Evolutionary conservation across 179 eudicot genomes (phyloP), one percentile per base, ranked within the genome.

Genomic region (Sideroxylon spinosum): DNA sequence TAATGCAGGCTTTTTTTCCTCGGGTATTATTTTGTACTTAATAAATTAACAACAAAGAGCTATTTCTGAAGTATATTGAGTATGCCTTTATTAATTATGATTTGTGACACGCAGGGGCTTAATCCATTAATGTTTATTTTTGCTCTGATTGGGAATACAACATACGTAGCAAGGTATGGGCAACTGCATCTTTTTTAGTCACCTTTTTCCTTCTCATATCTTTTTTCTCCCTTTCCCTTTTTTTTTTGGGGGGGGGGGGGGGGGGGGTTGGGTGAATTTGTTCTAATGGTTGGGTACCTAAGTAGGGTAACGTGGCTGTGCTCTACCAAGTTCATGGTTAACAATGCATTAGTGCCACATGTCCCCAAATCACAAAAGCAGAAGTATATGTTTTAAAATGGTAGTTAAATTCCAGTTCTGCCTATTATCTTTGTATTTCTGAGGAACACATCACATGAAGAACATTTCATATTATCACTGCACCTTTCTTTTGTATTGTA

Each of bases 91-190:
- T 52, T 75, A 61, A n/a, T 70, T 76, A n/a, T 59, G 16, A 55
- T 25, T 65, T 72, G 52, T 75, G 66, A 20, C 44, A 9, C 78
- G 76, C 95, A 92, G 97, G 95, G 97, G 71, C 92, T 93, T 68
- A 93, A 90, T 83, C 95, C 95, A 44, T 77, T 91, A 20, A 88
- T 93, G 95, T 93, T 93, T 81, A 46, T 93, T 56, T 93, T 93
- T 78, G 97, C 97, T 63, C 76, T 93, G 68, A 59, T 87, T 65
- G 97, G 97, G 76, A 93, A 93, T 79, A 56, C 81, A 11, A 91
- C 95, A 78, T 93, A 93, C 84, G 91, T 93, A 25, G 97, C 88
- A 80, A 92, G 95, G 97, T 92, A 49, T 62, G 17, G 20, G 16
- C 17, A 61, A 53, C 19, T 32, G 28, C 22, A 22, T 9, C 14